Conservation (phyloP, 1,139 yeast genomes). For the Saccharomyces hybrid region DNA sequence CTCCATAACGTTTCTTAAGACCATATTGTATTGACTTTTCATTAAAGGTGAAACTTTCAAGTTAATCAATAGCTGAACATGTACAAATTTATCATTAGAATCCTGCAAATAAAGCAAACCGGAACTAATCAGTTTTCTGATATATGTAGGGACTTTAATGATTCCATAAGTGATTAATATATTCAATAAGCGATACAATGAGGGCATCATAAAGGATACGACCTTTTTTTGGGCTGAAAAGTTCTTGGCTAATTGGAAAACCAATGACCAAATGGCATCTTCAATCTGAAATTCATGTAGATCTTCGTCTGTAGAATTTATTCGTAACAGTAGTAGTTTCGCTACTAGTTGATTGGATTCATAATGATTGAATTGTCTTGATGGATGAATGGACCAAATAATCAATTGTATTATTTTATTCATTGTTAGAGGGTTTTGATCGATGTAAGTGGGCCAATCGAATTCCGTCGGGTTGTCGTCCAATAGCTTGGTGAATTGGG, state of each 20-base stretch:
- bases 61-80: constrained; percentile 32
- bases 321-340: constrained; percentile 23
- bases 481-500: constrained; percentile 17
- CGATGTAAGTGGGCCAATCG: constrained; percentile 30
- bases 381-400: constrained; percentile 30
- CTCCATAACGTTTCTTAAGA: constrained; percentile 33
- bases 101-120: constrained; percentile 56
- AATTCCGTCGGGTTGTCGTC: constrained; percentile 26
- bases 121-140: constrained; percentile 72
- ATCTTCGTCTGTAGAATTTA: constrained; percentile 21
- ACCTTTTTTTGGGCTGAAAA: constrained; percentile 12
- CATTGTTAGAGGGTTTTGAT: constrained; percentile 19
- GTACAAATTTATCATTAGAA: constrained; percentile 32
- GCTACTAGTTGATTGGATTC: constrained; percentile 29
- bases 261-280: constrained; percentile 28
- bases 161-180: constrained; percentile 29
- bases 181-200: constrained; percentile 22
- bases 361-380: constrained; percentile 22
- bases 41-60: constrained; percentile 32
- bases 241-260: constrained; percentile 27
- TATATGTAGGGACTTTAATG: constrained; percentile 52
- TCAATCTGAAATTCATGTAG: constrained; percentile 29
- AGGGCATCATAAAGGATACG: constrained; percentile 12
- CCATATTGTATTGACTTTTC: constrained; percentile 33
- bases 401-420: constrained; percentile 25